phyloP scores from a whole-genome alignment of 2,329 filamentous ascomycete species.

The Fusarium tupiense region DNA sequence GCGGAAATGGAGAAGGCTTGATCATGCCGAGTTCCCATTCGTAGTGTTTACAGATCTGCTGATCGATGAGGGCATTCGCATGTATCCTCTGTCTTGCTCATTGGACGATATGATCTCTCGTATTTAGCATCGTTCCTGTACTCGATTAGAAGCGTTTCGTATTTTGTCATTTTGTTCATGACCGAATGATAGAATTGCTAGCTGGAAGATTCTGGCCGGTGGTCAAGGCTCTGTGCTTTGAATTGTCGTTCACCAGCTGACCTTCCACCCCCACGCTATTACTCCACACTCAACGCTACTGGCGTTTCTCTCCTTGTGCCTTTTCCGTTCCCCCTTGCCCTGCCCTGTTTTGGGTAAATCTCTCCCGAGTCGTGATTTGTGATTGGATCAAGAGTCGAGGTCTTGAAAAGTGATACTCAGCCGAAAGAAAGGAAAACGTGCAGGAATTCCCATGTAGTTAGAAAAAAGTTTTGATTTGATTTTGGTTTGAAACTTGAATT shows the following conservation, averaged over 20 bases:
- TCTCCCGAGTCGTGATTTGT: neutral
- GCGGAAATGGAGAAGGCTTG: neutral
- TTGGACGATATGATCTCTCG: neutral
- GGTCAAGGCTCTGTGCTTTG: constrained; percentile 16
- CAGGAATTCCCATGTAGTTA: neutral
- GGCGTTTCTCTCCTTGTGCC: constrained; percentile 9
- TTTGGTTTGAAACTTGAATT: neutral
- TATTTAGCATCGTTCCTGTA: neutral
- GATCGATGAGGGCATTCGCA: neutral
- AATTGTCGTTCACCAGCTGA: constrained; percentile 28
- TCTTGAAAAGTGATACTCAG: neutral
- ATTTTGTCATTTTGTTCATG: neutral
- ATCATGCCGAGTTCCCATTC: neutral
- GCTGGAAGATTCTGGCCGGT: constrained; percentile 20
- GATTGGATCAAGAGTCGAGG: neutral
- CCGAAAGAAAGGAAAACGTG: neutral
- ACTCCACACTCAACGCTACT: constrained; percentile 34
- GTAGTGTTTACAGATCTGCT: neutral
- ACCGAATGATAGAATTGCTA: neutral
- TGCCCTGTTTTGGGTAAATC: neutral
- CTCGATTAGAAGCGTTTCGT: neutral
- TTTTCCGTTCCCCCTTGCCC: constrained; percentile 5
- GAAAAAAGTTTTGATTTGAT: neutral
- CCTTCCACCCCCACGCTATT: constrained; percentile 32
- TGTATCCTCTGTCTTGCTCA: neutral